Percentiles rank a stretch among this genome's conserved stretches.
These are phyloP conservation scores for Celoporthe dispersa DNA, from an alignment of 2,329 filamentous ascomycete genomes.

Conservation along the genomic window DNA sequence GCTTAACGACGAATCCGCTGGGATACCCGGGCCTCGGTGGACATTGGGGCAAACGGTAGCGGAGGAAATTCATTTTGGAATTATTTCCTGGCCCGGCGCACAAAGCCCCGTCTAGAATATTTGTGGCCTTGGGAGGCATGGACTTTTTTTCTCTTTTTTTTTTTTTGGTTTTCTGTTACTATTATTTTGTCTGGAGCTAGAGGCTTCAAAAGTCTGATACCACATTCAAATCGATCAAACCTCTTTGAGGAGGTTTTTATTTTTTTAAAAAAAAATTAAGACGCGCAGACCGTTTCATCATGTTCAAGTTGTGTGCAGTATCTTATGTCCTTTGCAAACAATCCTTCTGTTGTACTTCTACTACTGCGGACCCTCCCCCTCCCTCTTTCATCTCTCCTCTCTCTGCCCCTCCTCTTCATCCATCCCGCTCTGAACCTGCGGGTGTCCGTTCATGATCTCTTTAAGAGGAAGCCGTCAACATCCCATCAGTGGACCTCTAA, in stretches of 20 bases:
- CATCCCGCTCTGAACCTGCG: too few species aligned
- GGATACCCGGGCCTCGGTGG: slow-evolving; percentile 11
- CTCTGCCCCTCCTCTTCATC: too few species aligned
- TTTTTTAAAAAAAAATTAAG: too few species aligned
- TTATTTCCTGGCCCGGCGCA: slow-evolving; percentile 1
- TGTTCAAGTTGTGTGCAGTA: not conserved
- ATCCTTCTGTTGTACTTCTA: not conserved
- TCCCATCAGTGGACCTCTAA: too few species aligned
- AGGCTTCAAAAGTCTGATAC: slow-evolving; percentile 12
- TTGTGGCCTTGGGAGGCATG: not conserved
- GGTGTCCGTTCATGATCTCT: too few species aligned
- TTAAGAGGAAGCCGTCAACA: too few species aligned
- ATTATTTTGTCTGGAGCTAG: not conserved
- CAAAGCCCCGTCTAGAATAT: not conserved
- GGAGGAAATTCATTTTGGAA: not conserved
- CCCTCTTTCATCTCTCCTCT: too few species aligned
- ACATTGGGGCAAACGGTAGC: not conserved
- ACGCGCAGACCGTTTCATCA: too few species aligned
- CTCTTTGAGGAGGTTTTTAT: not conserved
- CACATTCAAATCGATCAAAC: slow-evolving; percentile 7
- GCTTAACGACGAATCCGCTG: slow-evolving; percentile 12
- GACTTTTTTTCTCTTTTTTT: not conserved
- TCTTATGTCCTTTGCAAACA: not conserved
- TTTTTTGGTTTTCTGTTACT: not conserved
- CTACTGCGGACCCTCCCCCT: not conserved